A percentile compares a stretch with the other conserved stretches of the same genome.
Evolutionary conservation across 495 filamentous ascomycete species (phyloP).

Genomic region (Monascus purpureus): DNA sequence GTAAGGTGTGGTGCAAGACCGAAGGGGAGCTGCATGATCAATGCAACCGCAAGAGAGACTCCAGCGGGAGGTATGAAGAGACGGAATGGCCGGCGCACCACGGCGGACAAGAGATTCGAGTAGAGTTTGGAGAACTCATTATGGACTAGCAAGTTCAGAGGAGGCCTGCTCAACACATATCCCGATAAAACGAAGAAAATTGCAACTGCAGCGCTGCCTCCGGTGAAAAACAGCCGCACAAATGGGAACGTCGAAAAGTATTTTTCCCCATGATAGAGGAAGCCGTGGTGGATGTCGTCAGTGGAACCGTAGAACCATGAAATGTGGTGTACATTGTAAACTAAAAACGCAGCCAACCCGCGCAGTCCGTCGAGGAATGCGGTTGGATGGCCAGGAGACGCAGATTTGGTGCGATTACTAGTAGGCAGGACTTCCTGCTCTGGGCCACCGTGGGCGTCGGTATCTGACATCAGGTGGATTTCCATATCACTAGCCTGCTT

Average conservation of each 20-base stretch:
- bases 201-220: constrained; percentile 2
- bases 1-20: neutral
- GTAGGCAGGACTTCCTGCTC: too few species aligned
- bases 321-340: constrained; percentile 1
- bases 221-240: constrained; percentile 1
- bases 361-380: constrained; percentile 4
- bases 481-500: too few species aligned
- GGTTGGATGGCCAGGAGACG: too few species aligned
- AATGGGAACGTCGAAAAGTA: constrained; percentile 3
- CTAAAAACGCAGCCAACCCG: constrained; percentile 2
- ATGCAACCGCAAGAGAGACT: constrained; percentile 1
- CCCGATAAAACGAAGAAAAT: constrained; percentile 5
- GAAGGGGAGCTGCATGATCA: constrained; percentile 3
- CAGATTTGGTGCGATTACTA: too few species aligned
- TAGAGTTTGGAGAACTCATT: neutral
- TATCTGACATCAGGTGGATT: too few species aligned
- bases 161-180: constrained; percentile 2
- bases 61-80: constrained; percentile 1
- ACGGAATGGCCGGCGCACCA: constrained; percentile 3
- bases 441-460: too few species aligned
- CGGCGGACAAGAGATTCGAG: neutral
- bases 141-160: neutral
- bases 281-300: constrained; percentile 1
- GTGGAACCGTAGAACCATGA: constrained; percentile 1
- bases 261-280: constrained; percentile 1